Percentiles rank a stretch among this genome's conserved stretches.
phyloP scores from a whole-genome alignment of 176 grass and related monocot genomes.

The Avena sativa region DNA sequence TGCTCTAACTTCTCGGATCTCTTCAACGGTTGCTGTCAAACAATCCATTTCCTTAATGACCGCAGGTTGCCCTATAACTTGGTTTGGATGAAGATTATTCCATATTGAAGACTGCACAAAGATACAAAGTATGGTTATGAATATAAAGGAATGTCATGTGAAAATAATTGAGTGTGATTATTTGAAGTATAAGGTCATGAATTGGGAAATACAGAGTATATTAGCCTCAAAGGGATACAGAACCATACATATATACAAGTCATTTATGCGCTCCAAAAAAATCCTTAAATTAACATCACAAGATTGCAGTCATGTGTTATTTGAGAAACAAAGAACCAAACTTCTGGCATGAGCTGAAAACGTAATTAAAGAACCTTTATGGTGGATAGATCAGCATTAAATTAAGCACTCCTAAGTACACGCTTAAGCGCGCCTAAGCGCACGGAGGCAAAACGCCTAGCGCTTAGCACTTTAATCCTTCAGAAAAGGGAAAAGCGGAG shows the following conservation, averaged over 20 bases:
- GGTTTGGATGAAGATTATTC: slow-evolving; percentile 92
- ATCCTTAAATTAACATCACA: neutral
- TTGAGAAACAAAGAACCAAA: slow-evolving; percentile 14
- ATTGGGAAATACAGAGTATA: neutral
- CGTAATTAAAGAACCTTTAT: neutral
- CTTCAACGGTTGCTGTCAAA: slow-evolving; percentile 82
- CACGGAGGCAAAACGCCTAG: too few species aligned
- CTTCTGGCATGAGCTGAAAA: neutral
- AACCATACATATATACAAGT: neutral
- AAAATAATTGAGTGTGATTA: neutral
- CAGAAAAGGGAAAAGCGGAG: too few species aligned
- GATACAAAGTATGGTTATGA: slow-evolving; percentile 6
- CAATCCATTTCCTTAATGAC: slow-evolving; percentile 96
- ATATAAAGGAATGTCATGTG: neutral
- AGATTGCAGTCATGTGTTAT: neutral
- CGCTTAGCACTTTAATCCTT: too few species aligned
- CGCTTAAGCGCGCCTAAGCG: too few species aligned
- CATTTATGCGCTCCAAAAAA: neutral
- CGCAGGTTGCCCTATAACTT: slow-evolving; percentile 80
- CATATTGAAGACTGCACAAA: slow-evolving; percentile 82
- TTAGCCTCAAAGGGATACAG: neutral
- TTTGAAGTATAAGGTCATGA: neutral
- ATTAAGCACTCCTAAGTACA: too few species aligned
- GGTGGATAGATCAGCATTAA: neutral
- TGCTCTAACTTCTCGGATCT: slow-evolving; percentile 73